These are phyloP conservation scores for Umbelopsis isabellina DNA, from an alignment of 192 early-diverging fungal genomes.

Conservation along the genomic window DNA sequence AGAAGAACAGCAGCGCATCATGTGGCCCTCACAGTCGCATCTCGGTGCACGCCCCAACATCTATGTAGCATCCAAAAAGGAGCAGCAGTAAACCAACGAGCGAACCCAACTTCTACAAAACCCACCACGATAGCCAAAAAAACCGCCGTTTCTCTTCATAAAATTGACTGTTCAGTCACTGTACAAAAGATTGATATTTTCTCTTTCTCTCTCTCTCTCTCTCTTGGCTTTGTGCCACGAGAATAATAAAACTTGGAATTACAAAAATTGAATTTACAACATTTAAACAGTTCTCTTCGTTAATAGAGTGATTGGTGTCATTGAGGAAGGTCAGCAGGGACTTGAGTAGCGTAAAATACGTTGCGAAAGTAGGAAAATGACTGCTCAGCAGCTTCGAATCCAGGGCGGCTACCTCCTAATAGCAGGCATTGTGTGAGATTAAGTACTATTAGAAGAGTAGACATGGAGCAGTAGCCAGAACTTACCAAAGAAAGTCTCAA, in stretches of 20 bases:
- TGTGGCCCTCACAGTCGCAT: conserved; percentile 27
- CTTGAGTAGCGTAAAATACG: background rate
- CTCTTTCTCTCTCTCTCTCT: background rate
- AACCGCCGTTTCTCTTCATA: background rate
- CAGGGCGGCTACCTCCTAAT: conserved; percentile 21
- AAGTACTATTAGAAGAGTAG: background rate
- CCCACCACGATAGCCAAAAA: no score
- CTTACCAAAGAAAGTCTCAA: conserved; percentile 31
- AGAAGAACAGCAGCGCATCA: conserved; percentile 38
- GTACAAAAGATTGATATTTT: conserved; percentile 13
- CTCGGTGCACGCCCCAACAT: background rate
- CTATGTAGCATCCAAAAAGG: background rate
- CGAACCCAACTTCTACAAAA: background rate
- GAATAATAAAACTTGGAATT: background rate
- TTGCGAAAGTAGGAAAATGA: conserved; percentile 22
- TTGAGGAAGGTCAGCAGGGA: no score
- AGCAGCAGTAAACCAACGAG: background rate
- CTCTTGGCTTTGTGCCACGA: background rate
- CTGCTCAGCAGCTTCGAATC: conserved; percentile 24
- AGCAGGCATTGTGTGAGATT: background rate
- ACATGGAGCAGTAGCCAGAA: background rate
- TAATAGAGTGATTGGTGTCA: no score
- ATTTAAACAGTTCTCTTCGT: no score
- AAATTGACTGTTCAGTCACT: background rate
- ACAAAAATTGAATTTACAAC: background rate